Conservation (phyloP, 495 filamentous ascomycete species). For the Neurospora sp. region DNA sequence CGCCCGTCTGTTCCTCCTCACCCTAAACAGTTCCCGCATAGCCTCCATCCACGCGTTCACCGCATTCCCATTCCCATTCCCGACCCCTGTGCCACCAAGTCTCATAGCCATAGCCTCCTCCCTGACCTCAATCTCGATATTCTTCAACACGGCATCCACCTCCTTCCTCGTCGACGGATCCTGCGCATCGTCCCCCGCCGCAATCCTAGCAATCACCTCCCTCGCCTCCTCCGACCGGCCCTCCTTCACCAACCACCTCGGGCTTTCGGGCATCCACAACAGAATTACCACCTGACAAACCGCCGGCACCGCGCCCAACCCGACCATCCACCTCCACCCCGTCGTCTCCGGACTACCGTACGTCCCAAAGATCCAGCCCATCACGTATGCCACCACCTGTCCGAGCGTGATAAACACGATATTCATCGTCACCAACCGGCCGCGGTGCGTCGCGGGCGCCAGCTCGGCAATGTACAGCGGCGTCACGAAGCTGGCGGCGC, state of each 20-base stretch:
- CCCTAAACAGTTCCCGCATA: slow-evolving; percentile 44
- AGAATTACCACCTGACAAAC: slow-evolving; percentile 57
- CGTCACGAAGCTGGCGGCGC: slow-evolving; percentile 70
- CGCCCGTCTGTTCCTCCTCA: slow-evolving; percentile 64
- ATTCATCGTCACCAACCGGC: slow-evolving; percentile 66
- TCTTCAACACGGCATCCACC: slow-evolving; percentile 47
- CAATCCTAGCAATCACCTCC: slow-evolving; percentile 51
- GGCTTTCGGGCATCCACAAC: slow-evolving; percentile 68
- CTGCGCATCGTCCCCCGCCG: slow-evolving; percentile 4
- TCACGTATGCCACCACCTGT: slow-evolving; percentile 75
- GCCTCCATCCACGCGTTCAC: slow-evolving; percentile 28
- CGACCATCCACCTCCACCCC: slow-evolving; percentile 88
- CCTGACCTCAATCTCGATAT: slow-evolving; percentile 58
- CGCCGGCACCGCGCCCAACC: slow-evolving; percentile 71
- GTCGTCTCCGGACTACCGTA: slow-evolving; percentile 31
- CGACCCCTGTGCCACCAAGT: slow-evolving; percentile 12
- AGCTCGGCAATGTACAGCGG: slow-evolving; percentile 84
- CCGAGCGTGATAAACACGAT: slow-evolving; percentile 76
- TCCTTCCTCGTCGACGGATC: slow-evolving; percentile 24
- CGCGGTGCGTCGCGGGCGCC: slow-evolving; percentile 63
- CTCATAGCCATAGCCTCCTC: slow-evolving; percentile 48
- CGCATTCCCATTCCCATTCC: slow-evolving; percentile 4
- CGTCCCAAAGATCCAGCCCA: slow-evolving; percentile 58
- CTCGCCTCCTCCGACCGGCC: slow-evolving; percentile 50
- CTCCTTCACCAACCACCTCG: slow-evolving; percentile 72